phyloP scores from a whole-genome alignment of 2,329 filamentous ascomycete genomes.

The Diaporthe citri region DNA sequence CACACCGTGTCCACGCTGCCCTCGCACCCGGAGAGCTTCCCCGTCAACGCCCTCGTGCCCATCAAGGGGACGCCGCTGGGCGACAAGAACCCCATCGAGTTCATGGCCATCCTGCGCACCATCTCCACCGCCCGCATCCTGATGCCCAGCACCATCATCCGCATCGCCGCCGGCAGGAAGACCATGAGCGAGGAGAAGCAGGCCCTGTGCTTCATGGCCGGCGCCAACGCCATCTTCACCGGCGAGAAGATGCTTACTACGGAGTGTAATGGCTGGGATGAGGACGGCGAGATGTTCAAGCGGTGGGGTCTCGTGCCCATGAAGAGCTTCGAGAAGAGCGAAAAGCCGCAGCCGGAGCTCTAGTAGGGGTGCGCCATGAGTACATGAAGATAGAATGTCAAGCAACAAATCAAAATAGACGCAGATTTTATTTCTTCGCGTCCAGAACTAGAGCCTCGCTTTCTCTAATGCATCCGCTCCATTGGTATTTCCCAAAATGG shows the following conservation, averaged over 20 bases:
- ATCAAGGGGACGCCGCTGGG: constrained; percentile 91
- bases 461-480: not conserved
- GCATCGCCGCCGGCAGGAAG: constrained; percentile 86
- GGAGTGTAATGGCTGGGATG: constrained; percentile 90
- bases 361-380: not conserved
- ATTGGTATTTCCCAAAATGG: not conserved
- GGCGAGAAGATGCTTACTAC: constrained; percentile 97
- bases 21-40: constrained; percentile 88
- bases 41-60: constrained; percentile 90
- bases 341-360: constrained; percentile 11
- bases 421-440: constrained; percentile 33
- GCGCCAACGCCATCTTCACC: constrained; percentile 94
- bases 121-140: constrained; percentile 86
- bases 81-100: constrained; percentile 78
- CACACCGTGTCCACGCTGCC: constrained; percentile 86
- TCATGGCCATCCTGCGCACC: constrained; percentile 83
- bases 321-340: constrained; percentile 53
- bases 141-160: constrained; percentile 88
- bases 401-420: not conserved
- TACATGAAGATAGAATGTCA: not conserved
- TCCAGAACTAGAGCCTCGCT: not conserved
- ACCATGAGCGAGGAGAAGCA: constrained; percentile 91
- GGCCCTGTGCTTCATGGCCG: constrained; percentile 88
- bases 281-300: constrained; percentile 86
- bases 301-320: constrained; percentile 87